Evolutionary conservation across 345 rosid species (phyloP).

Genomic region (Euphorbia tirucalli): DNA sequence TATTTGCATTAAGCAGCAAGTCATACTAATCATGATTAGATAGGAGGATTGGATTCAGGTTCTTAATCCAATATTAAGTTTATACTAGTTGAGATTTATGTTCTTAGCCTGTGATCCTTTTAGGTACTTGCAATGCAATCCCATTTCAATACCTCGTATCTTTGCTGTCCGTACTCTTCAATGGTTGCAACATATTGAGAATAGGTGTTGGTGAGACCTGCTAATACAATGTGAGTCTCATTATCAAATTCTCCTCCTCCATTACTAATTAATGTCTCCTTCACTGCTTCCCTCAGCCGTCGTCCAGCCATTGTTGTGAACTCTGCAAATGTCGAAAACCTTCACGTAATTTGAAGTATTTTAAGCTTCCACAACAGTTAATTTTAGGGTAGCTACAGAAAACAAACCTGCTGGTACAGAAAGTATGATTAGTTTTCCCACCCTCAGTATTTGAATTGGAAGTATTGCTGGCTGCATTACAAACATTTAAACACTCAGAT

Average conservation of each 20-base stretch:
- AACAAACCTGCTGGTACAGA: slow-evolving; percentile 61
- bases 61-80: no score
- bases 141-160: slow-evolving; percentile 41
- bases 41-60: no score
- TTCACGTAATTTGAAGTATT: no score
- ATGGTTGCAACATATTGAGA: slow-evolving; percentile 53
- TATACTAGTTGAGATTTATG: no score
- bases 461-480: slow-evolving; percentile 53
- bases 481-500: background rate
- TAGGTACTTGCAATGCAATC: no score
- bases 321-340: slow-evolving; percentile 34
- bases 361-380: no score
- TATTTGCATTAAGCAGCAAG: background rate
- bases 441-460: slow-evolving; percentile 52
- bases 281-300: slow-evolving; percentile 54
- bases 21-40: background rate
- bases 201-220: slow-evolving; percentile 58
- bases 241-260: slow-evolving; percentile 46
- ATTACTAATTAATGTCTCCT: slow-evolving; percentile 41
- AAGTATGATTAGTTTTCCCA: slow-evolving; percentile 49
- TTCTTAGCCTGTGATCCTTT: no score
- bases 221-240: slow-evolving; percentile 43
- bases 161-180: slow-evolving; percentile 53
- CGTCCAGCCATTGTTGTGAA: slow-evolving; percentile 63
- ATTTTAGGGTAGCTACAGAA: no score